Evolutionary conservation across 2,329 filamentous ascomycete genomes (phyloP).

Genomic region (Fonsecaea multimorphosa): DNA sequence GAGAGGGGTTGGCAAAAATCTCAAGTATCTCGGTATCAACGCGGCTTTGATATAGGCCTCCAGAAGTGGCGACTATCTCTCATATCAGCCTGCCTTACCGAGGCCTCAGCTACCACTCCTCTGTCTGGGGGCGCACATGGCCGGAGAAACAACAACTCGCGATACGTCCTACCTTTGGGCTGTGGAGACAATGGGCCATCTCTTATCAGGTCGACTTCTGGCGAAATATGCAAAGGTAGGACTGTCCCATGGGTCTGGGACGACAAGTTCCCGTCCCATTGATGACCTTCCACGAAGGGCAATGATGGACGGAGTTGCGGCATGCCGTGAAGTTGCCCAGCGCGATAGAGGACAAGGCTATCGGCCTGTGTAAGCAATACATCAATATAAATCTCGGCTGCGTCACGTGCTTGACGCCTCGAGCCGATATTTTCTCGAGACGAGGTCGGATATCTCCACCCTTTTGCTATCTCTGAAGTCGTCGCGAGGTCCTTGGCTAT

Average conservation of each 20-base stretch:
- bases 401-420: background rate
- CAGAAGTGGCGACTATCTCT: background rate
- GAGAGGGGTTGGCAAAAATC: background rate
- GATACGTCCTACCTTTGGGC: background rate
- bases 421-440: constrained; percentile 1
- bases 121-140: background rate
- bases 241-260: background rate
- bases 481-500: background rate
- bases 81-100: background rate
- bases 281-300: background rate
- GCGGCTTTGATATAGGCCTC: background rate
- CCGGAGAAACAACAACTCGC: background rate
- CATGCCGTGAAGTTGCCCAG: background rate
- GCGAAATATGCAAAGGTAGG: background rate
- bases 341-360: background rate
- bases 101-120: background rate
- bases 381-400: background rate
- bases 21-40: background rate
- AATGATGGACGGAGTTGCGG: background rate
- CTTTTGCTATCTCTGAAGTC: background rate
- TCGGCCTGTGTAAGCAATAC: background rate
- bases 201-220: background rate
- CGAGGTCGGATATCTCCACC: constrained; percentile 4
- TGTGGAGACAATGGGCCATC: background rate
- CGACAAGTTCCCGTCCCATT: background rate